Evolutionary conservation across 202 grass and related monocot genomes (phyloP), one percentile per base, ranked within the genome.

Genomic region (Zizania palustris): DNA sequence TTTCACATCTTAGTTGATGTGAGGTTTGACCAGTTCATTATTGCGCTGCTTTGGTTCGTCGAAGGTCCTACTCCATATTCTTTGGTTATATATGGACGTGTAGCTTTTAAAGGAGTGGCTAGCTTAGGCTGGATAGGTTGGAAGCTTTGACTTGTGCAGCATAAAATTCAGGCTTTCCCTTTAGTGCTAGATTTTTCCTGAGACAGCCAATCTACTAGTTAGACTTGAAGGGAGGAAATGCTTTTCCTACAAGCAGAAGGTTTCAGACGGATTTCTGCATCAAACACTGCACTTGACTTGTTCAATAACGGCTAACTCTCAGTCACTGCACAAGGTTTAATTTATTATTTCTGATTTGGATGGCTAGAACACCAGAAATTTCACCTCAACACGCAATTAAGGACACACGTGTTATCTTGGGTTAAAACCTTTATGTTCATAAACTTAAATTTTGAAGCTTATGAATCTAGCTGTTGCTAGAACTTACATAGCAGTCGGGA

Each of bases 11-110:
- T 6, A n/a, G 43, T 9, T 6, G 48, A 42, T 20, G 2, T 59
- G 44, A 21, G 37, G 36, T 72, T 81, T 61, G 86, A 84, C 81
- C 35, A 0, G 6, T 81, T 88, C 86, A 60, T 71, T 28, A 53
- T 14, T 44, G 42, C 50, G 40, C 18, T 14, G 16, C 42, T 71
- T 65, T 65, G 46, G 75, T 49, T 43, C 37, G 18, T 16, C 11
- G 45, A 1, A 22, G 7, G 11, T 7, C 68, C 11, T 36, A n/a
- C n/a, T n/a, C n/a, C n/a, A 2, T 43, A 2, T 43, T 14, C 39
- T 20, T 62, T 28, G 0, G 11, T 3, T 6, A 28, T 72, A 42
- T 7, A 65, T 57, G 7, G n/a, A 3, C 6, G 28, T 48, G 49
- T 22, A 44, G 40, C 40, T 84, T 71, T 9, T 84, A 65, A 70